Evolutionary conservation across 192 early-diverging fungal genomes (phyloP).

Genomic region (Entomortierella chlamydospora): DNA sequence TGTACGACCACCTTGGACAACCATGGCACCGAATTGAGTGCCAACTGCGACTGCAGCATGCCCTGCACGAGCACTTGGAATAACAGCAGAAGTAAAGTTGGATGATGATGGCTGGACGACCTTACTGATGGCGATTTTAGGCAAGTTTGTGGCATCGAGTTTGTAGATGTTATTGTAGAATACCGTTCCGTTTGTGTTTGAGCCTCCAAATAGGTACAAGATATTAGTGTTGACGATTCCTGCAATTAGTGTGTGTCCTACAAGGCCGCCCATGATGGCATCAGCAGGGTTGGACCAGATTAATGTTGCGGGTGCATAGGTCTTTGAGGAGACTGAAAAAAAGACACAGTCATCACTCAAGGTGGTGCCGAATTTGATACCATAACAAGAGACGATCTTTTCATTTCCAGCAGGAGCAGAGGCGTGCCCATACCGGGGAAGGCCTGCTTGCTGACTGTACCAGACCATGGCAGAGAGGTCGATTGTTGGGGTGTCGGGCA

Average conservation of each 20-base stretch:
- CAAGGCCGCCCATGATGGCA: not conserved
- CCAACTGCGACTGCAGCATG: slow-evolving; percentile 30
- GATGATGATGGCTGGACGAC: not conserved
- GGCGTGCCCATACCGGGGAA: slow-evolving; percentile 27
- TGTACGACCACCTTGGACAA: slow-evolving; percentile 22
- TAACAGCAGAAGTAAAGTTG: not conserved
- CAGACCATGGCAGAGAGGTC: slow-evolving; percentile 6
- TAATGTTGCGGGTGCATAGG: not conserved
- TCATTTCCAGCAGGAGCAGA: slow-evolving; percentile 18
- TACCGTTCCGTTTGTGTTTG: not conserved
- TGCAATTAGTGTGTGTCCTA: slow-evolving; percentile 18
- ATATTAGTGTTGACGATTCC: not conserved
- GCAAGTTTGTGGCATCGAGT: slow-evolving; percentile 19
- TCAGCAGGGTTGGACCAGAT: slow-evolving; percentile 13
- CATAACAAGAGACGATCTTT: slow-evolving; percentile 28
- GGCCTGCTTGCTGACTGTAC: slow-evolving; percentile 12
- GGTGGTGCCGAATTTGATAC: not conserved
- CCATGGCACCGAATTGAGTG: slow-evolving; percentile 14
- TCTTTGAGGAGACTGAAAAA: slow-evolving; percentile 12
- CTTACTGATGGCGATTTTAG: slow-evolving; percentile 18
- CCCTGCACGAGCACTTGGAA: slow-evolving; percentile 19
- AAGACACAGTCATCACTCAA: slow-evolving; percentile 27
- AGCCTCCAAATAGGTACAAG: slow-evolving; percentile 45
- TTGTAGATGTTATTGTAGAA: slow-evolving; percentile 24
- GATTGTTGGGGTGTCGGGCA: slow-evolving; percentile 18